phyloP scores from a whole-genome alignment of 116 monocot genomes.

The Posidonia oceanica region DNA sequence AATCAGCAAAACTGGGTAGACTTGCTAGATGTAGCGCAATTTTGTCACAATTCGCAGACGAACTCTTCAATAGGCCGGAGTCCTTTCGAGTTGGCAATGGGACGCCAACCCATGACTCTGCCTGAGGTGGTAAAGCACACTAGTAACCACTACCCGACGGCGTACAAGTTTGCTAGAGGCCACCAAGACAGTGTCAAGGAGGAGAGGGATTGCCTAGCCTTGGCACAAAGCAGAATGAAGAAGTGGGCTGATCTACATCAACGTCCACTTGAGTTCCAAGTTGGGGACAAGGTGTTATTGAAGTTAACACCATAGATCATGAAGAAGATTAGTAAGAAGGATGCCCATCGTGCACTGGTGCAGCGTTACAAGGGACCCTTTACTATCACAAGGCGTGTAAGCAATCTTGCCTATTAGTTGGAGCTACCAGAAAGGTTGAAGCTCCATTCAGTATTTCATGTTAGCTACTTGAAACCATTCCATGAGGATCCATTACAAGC shows the following conservation, averaged over 20 bases:
- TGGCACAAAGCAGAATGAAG: slow-evolving; percentile 1
- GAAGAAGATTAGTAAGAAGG: too few species aligned
- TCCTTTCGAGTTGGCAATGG: neutral
- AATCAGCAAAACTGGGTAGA: neutral
- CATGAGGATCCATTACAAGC: neutral
- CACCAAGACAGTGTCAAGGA: neutral
- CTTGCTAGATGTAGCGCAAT: neutral
- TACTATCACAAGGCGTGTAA: too few species aligned
- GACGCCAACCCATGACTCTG: neutral
- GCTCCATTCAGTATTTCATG: neutral
- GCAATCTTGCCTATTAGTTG: neutral
- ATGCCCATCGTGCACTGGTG: neutral
- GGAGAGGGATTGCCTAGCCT: neutral
- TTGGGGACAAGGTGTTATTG: too few species aligned
- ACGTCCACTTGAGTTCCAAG: too few species aligned
- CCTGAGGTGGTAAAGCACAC: neutral
- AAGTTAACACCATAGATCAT: too few species aligned
- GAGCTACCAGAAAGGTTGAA: neutral
- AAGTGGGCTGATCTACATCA: too few species aligned
- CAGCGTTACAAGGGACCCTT: neutral
- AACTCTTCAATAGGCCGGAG: neutral
- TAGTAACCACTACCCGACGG: neutral
- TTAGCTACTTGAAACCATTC: neutral
- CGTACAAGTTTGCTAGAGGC: neutral
- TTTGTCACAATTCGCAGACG: slow-evolving; percentile 1